phyloP scores from a whole-genome alignment of 192 early-diverging fungal species.

The Lobosporangium transversale region DNA sequence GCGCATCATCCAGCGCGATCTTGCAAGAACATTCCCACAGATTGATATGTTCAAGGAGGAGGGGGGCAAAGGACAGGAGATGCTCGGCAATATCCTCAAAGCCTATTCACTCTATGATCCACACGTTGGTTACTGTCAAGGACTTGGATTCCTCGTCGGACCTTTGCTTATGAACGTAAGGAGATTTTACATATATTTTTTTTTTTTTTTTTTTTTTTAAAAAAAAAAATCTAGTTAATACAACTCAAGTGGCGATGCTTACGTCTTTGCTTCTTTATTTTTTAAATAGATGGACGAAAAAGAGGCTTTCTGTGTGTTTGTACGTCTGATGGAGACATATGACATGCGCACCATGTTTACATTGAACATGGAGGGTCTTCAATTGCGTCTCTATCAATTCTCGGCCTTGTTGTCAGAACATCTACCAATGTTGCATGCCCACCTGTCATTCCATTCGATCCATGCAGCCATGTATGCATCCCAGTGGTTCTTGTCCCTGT shows the following conservation, averaged over 20 bases:
- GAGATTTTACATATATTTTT: not conserved
- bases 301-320: conserved; percentile 94
- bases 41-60: conserved; percentile 87
- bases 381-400: conserved; percentile 90
- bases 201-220: conserved; percentile 1
- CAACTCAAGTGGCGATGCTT: too few relatives aligned
- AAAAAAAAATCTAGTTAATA: too few relatives aligned
- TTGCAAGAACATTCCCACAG: conserved; percentile 92
- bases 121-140: conserved; percentile 98
- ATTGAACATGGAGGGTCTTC: conserved; percentile 93
- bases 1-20: conserved; percentile 92
- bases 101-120: conserved; percentile 95
- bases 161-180: conserved; percentile 91
- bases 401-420: conserved; percentile 78
- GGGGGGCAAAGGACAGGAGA: conserved; percentile 86
- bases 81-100: conserved; percentile 88
- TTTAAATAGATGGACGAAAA: conserved; percentile 86
- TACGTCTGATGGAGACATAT: conserved; percentile 94
- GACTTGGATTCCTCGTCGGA: conserved; percentile 94
- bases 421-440: conserved; percentile 79
- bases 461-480: conserved; percentile 92
- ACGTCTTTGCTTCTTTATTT: not conserved
- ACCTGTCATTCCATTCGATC: conserved; percentile 78
- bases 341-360: conserved; percentile 93
- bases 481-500: conserved; percentile 97